Evolutionary conservation across 2,329 filamentous ascomycete species (phyloP).

Genomic region (Cadophora sp.): DNA sequence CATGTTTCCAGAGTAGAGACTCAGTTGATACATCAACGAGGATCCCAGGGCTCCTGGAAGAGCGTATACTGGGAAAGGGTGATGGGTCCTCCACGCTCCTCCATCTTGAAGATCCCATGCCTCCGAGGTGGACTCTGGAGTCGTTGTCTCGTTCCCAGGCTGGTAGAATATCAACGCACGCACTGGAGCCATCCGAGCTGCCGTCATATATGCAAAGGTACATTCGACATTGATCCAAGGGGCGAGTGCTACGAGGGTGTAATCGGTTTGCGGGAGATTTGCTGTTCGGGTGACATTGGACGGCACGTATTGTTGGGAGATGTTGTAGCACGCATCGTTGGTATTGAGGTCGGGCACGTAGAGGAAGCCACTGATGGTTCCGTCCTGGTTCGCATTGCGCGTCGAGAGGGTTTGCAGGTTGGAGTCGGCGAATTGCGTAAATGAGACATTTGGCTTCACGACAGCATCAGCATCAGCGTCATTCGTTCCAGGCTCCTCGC

Average conservation of each 20-base stretch:
- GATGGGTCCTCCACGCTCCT: constrained; percentile 73
- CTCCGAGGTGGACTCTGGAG: constrained; percentile 70
- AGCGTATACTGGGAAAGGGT: constrained; percentile 83
- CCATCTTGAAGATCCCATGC: constrained; percentile 76
- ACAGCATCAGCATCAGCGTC: constrained; percentile 24
- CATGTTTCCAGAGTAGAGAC: constrained; percentile 79
- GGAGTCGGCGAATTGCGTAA: constrained; percentile 49
- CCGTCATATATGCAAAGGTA: constrained; percentile 73
- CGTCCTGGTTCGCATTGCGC: constrained; percentile 64
- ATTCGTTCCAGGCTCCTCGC: neutral
- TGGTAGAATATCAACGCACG: constrained; percentile 70
- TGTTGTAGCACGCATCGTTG: constrained; percentile 66
- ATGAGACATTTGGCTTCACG: constrained; percentile 43
- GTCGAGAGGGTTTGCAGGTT: constrained; percentile 81
- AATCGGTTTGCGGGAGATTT: constrained; percentile 73
- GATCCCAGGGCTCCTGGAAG: constrained; percentile 72
- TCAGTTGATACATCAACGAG: constrained; percentile 73
- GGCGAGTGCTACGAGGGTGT: constrained; percentile 80
- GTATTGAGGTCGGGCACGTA: constrained; percentile 77
- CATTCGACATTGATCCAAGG: constrained; percentile 84
- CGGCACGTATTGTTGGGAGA: constrained; percentile 72
- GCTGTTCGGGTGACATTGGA: constrained; percentile 73
- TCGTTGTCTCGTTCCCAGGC: constrained; percentile 60
- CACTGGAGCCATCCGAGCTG: constrained; percentile 63
- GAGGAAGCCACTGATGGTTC: constrained; percentile 77